Evolutionary conservation across 1,139 yeast species (phyloP), one percentile per base, ranked within the genome.

Genomic region (Saccharomycopsis hybrid): DNA sequence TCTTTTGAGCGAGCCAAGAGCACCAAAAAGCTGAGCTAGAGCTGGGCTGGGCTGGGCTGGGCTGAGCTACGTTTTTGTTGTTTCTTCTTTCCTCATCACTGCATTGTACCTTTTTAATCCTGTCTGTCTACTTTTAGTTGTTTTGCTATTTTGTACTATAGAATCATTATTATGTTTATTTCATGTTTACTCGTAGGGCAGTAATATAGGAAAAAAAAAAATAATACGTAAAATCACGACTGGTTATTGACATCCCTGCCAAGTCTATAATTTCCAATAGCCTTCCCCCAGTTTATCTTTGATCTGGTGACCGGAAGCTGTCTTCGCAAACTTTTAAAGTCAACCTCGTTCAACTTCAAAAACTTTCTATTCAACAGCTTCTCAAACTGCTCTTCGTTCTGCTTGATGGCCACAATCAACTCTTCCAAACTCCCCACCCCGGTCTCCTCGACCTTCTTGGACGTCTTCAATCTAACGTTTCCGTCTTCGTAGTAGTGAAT

Each of bases 401-500:
- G 62, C 50, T 73, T 72, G 57, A 90, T 85, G 42, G 73, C 65
- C 52, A 72, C 71, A 44, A 79, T 73, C 18, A 18, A 18, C 18
- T 18, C 18, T 18, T 18, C 18, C 18, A 18, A 18, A 18, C 18
- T 18, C 18, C 18, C 18, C 25, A 84, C 67, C 1, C 63, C 65
- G 9, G 57, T 52, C 3, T 9, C 18, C 5, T 38, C 39, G 11
- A 43, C 30, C 13, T 29, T 39, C 49, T 79, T 77, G 7, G 66
- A 65, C 30, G 83, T 77, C 57, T 78, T 80, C 59, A 92, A 76
- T 47, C 94, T 74, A 25, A 92, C 97, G 61, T 92, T 92, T 32
- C 98, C 98, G 59, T 92, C 97, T 67, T 92, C 98, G 63, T 78
- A 92, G 66, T 90, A 92, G 65, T 92, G 98, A 43, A 90, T 85